A percentile compares a stretch with the other conserved stretches of the same genome.
phyloP scores from a whole-genome alignment of 2,329 filamentous ascomycete species.

The Bipolaris gigantea region DNA sequence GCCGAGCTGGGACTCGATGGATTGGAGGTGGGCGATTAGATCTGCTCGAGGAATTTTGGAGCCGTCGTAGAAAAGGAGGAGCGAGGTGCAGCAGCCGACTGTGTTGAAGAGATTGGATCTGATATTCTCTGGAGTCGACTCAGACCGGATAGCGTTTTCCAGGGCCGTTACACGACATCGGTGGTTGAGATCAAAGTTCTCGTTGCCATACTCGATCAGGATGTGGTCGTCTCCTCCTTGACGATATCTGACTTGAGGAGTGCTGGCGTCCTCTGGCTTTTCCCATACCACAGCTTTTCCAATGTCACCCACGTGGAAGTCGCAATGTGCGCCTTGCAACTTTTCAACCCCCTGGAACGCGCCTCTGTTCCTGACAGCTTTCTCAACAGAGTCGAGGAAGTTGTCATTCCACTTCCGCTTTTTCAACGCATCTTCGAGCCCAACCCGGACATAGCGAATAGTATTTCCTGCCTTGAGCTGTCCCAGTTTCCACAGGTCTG shows the following conservation, averaged over 20 bases:
- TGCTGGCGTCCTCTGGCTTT: constrained; percentile 21
- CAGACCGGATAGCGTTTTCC: constrained; percentile 51
- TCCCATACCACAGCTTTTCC: constrained; percentile 38
- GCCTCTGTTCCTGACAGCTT: constrained; percentile 36
- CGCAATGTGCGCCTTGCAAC: constrained; percentile 31
- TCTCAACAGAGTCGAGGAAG: constrained; percentile 51
- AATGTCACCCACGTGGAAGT: constrained; percentile 30
- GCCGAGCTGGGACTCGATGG: constrained; percentile 48
- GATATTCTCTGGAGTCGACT: constrained; percentile 44
- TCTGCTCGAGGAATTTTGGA: constrained; percentile 39
- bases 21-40: constrained; percentile 45
- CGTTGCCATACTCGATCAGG: constrained; percentile 61
- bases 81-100: constrained; percentile 54
- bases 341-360: constrained; percentile 27
- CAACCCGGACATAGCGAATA: constrained; percentile 54
- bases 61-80: constrained; percentile 50
- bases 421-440: constrained; percentile 56
- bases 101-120: constrained; percentile 53
- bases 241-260: constrained; percentile 33
- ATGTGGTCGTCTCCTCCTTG: constrained; percentile 53
- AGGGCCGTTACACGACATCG: constrained; percentile 59
- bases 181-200: constrained; percentile 60
- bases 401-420: constrained; percentile 48
- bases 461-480: constrained; percentile 63
- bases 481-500: constrained; percentile 64